Percentiles rank a stretch among this genome's conserved stretches.
Evolutionary conservation across 257 asterid genomes (phyloP).

Genomic region (Pogostemon cablin): DNA sequence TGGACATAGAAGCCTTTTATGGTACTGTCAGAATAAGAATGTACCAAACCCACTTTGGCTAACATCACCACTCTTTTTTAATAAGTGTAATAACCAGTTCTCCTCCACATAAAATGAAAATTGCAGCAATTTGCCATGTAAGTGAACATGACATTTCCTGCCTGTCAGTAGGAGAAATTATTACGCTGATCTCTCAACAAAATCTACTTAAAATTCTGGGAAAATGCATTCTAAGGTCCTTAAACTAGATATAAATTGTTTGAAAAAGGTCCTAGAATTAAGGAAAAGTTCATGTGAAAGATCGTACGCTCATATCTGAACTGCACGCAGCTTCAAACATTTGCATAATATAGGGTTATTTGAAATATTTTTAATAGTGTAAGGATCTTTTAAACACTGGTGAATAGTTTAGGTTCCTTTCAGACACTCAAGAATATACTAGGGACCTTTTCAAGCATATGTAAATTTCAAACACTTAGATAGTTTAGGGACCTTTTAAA

Average conservation of each 20-base stretch:
- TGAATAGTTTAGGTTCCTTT: not conserved
- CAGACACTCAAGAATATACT: not conserved
- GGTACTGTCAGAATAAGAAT: not conserved
- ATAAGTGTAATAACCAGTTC: not conserved
- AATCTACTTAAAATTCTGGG: too few species aligned
- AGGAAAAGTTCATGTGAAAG: not conserved
- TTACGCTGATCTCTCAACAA: not conserved
- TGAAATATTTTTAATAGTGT: not conserved
- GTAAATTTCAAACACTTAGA: not conserved
- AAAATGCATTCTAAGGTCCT: conserved; percentile 1
- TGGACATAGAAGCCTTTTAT: not conserved
- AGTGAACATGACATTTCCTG: not conserved
- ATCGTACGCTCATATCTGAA: not conserved
- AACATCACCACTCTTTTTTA: not conserved
- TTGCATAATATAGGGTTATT: not conserved
- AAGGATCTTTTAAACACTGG: not conserved
- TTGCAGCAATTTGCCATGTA: not conserved
- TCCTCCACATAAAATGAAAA: not conserved
- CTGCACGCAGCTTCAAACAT: not conserved
- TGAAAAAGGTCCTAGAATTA: not conserved
- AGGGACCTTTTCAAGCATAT: not conserved
- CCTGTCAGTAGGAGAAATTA: not conserved
- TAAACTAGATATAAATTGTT: not conserved
- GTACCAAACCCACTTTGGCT: not conserved
- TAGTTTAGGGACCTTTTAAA: not conserved